phyloP scores from a whole-genome alignment of 177 flowering plant genomes.

The Vitis hybrid region DNA sequence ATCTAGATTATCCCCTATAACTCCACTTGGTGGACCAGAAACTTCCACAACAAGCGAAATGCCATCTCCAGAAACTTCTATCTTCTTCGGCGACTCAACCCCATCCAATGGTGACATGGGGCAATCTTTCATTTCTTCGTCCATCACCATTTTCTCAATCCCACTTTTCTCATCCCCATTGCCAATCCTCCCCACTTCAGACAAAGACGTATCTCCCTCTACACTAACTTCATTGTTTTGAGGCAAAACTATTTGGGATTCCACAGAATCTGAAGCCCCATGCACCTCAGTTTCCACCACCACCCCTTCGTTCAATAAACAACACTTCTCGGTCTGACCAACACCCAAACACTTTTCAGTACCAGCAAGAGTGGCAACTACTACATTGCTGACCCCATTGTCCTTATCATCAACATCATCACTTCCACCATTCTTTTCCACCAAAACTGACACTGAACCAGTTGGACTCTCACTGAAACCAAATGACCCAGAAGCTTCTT shows the following conservation, averaged over 20 bases:
- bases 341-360: constrained; percentile 1
- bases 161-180: constrained; percentile 3
- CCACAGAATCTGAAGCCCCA: background rate
- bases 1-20: background rate
- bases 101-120: background rate
- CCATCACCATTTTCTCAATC: background rate
- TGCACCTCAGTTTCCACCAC: constrained; percentile 2
- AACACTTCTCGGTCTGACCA: background rate
- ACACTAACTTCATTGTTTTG: background rate
- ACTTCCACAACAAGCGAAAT: constrained; percentile 40
- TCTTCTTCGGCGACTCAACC: constrained; percentile 17
- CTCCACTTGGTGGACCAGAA: constrained; percentile 17
- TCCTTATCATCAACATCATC: background rate
- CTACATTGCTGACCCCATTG: background rate
- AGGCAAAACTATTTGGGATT: background rate
- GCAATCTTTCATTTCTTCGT: constrained; percentile 4
- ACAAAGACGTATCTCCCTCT: background rate
- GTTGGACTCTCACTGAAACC: constrained; percentile 8
- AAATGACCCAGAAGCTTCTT: constrained; percentile 15
- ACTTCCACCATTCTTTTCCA: constrained; percentile 11
- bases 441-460: constrained; percentile 18
- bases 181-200: background rate
- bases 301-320: background rate
- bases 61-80: constrained; percentile 34
- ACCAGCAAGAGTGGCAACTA: background rate